Conservation (phyloP, 2,329 filamentous ascomycete species). For the Byssothecium circinans region DNA sequence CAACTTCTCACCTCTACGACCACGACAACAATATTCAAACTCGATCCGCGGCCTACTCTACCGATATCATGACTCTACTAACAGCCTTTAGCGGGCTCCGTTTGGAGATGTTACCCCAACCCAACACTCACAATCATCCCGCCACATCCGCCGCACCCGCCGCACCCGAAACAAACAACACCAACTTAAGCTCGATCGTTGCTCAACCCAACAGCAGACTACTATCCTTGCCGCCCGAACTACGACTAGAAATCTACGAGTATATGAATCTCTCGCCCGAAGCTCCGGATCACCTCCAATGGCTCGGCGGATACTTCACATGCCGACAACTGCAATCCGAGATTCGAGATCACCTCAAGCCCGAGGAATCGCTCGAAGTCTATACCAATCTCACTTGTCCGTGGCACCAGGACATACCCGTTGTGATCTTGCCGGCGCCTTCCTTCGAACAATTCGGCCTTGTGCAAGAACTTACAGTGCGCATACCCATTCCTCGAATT, state of each 20-base stretch:
- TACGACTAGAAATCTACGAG: slow-evolving; percentile 2
- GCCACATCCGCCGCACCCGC: background rate
- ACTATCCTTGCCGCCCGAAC: background rate
- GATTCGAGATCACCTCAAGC: background rate
- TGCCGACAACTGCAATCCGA: slow-evolving; percentile 8
- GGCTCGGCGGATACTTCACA: slow-evolving; percentile 7
- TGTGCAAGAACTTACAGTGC: background rate
- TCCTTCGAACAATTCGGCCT: background rate
- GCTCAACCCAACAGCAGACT: slow-evolving; percentile 4
- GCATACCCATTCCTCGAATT: background rate
- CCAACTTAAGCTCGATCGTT: background rate
- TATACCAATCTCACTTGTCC: background rate
- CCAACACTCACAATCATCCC: background rate
- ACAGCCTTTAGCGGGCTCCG: background rate
- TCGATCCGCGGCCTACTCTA: too few species aligned
- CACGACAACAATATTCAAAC: too few species aligned
- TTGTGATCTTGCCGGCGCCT: background rate
- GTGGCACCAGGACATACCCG: background rate
- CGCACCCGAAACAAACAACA: background rate
- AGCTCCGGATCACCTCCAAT: background rate
- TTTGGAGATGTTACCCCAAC: background rate
- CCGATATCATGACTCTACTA: too few species aligned
- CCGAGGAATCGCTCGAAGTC: background rate
- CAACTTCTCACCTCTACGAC: too few species aligned
- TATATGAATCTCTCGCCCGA: slow-evolving; percentile 5